Percentiles rank a stretch among this genome's conserved stretches.
These are phyloP conservation scores for Rhododendron vialii DNA, from an alignment of 148 eudicot genomes.

Conservation along the genomic window DNA sequence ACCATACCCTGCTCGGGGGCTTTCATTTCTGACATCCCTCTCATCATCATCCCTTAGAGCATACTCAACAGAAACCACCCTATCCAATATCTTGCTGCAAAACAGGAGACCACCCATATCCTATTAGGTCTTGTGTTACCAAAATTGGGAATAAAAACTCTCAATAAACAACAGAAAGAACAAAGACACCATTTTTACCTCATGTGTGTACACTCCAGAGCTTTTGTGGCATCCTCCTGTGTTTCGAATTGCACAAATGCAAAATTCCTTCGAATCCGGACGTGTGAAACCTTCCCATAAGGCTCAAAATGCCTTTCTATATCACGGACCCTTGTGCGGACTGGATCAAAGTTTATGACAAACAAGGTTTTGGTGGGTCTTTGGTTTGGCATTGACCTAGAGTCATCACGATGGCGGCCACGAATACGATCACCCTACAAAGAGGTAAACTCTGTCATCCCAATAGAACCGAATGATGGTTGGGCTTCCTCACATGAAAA, in stretches of 20 bases:
- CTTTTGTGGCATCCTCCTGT: slow-evolving; percentile 83
- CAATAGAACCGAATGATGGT: not conserved
- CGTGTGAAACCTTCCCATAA: slow-evolving; percentile 67
- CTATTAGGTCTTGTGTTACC: not conserved
- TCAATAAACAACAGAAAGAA: not conserved
- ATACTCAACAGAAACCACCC: slow-evolving; percentile 92
- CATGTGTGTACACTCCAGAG: slow-evolving; percentile 85
- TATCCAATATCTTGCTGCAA: slow-evolving; percentile 80
- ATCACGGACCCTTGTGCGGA: slow-evolving; percentile 54
- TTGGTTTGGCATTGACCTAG: slow-evolving; percentile 48
- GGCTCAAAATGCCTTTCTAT: slow-evolving; percentile 76
- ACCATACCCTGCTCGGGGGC: slow-evolving; percentile 64
- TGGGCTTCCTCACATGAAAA: too few species aligned
- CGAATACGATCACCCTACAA: slow-evolving; percentile 69
- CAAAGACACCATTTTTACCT: slow-evolving; percentile 31
- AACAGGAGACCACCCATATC: not conserved
- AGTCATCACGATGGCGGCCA: slow-evolving; percentile 57
- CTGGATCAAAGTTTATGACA: slow-evolving; percentile 81
- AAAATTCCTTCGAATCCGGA: slow-evolving; percentile 71
- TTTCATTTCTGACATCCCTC: slow-evolving; percentile 45
- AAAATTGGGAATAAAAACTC: not conserved
- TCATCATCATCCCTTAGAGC: slow-evolving; percentile 90
- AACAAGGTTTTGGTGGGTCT: slow-evolving; percentile 83
- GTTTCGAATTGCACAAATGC: slow-evolving; percentile 85
- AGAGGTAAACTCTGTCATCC: not conserved